Percentiles rank a stretch among this genome's conserved stretches.
Conservation (phyloP, 2,329 filamentous ascomycete genomes). For the Nannizzia gypsea region DNA sequence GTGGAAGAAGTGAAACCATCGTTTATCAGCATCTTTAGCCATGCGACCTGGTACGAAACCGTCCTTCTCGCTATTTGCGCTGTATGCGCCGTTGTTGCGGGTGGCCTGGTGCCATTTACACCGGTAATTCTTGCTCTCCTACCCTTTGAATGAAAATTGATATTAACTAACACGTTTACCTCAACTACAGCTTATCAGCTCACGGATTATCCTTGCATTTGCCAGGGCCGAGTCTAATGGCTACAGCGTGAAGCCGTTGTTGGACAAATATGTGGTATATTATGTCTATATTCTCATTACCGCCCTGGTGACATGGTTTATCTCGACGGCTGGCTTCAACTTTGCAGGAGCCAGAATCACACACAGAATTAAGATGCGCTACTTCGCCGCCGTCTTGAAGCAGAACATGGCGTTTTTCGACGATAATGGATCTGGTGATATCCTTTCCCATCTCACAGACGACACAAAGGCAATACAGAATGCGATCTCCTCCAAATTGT, state of each 20-base stretch:
- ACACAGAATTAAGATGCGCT: constrained; percentile 58
- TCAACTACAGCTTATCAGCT: background rate
- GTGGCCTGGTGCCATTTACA: background rate
- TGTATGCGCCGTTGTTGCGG: background rate
- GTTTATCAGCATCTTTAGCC: background rate
- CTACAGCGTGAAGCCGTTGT: background rate
- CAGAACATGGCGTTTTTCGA: constrained; percentile 82
- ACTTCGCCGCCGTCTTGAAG: constrained; percentile 60
- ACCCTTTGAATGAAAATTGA: background rate
- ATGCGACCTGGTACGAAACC: background rate
- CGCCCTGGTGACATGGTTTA: constrained; percentile 58
- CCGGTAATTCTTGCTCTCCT: background rate
- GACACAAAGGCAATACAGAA: constrained; percentile 79
- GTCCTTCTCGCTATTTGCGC: background rate
- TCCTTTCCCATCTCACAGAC: constrained; percentile 72
- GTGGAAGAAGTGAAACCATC: background rate
- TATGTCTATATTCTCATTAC: constrained; percentile 64
- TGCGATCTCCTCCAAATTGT: constrained; percentile 71
- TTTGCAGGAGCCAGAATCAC: constrained; percentile 61
- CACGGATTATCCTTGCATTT: background rate
- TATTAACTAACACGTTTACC: background rate
- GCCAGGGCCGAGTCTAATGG: background rate
- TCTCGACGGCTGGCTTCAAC: constrained; percentile 72
- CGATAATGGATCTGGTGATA: constrained; percentile 69
- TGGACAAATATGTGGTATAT: constrained; percentile 39